These are phyloP conservation scores for Citrullus colocynthis DNA, from an alignment of 306 rosid species.

Conservation along the genomic window DNA sequence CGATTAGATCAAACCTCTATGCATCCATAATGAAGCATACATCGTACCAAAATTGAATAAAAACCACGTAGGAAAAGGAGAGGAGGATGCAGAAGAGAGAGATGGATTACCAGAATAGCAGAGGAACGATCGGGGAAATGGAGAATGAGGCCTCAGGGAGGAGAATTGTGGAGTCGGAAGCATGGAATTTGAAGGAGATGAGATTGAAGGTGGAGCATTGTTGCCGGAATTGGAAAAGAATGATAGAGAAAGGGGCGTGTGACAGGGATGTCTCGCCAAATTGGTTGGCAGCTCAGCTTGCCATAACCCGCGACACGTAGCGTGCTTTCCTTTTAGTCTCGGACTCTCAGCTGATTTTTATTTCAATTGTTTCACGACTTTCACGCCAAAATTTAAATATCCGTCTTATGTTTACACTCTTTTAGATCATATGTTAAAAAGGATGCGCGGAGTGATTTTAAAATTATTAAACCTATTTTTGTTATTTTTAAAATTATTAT, in stretches of 20 bases:
- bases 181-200: background rate
- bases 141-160: background rate
- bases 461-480: no score
- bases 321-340: background rate
- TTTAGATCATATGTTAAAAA: no score
- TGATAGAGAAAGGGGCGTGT: background rate
- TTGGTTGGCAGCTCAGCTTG: background rate
- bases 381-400: background rate
- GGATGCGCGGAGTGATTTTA: no score
- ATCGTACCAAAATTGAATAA: background rate
- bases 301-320: background rate
- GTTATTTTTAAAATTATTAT: no score
- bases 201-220: constrained; percentile 12
- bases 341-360: background rate
- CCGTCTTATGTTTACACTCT: no score
- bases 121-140: background rate
- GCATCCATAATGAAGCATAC: background rate
- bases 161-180: background rate
- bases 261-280: constrained; percentile 3
- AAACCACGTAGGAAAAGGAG: background rate
- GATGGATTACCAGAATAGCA: background rate
- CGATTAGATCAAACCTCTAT: background rate
- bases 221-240: background rate
- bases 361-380: background rate
- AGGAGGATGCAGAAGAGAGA: background rate